Evolutionary conservation across 495 filamentous ascomycete species (phyloP), one percentile per base, ranked within the genome.

Genomic region (Hyaloscypha variabilis): DNA sequence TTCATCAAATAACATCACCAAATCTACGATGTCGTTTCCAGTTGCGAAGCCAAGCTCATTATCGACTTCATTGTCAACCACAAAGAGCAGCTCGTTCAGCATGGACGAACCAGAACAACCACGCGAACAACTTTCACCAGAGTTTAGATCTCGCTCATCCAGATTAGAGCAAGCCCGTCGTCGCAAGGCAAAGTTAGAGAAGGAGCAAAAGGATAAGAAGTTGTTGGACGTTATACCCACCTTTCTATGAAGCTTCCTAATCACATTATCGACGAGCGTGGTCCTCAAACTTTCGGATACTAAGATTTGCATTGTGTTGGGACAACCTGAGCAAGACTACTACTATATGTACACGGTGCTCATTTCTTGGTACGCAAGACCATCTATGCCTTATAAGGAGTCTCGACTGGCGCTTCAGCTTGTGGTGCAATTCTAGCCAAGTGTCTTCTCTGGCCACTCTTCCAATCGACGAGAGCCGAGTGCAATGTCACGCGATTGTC

Each of bases 351-450:
- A 1, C 51, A 54, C 8, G 24, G 24, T 11, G 51, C 31, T 34
- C 13, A 4, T 46, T 4, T 19, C 39, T 17, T 17, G n/a, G 8
- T 46, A 36, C 25, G 24, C 54, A 23, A 19, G 17, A 11, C 60
- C 5, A 17, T 17, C 19, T 57, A 63, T 6, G 58, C 77, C 72
- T 85, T 76, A 71, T 83, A 89, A 0, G 86, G 82, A 14, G 88
- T 91, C 80, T 94, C 89, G 70, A 78, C 88, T 6, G 90, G 91
- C 51, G 74, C 68, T 79, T 96, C 92, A 0, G 90, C 92, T 75
- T 95, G 92, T 2, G 93, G 91, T 10, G 92, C 94, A 71, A 96
- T 90, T 42, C 93, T 81, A 3, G 91, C 92, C 60, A 96, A 75
- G 77, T 96, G 92, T 51, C 92, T 81, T 64, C 93, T 81, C 77